Evolutionary conservation across 164 flowering plant species (phyloP), one percentile per base, ranked within the genome.

Genomic region (Brasenia schreberi): DNA sequence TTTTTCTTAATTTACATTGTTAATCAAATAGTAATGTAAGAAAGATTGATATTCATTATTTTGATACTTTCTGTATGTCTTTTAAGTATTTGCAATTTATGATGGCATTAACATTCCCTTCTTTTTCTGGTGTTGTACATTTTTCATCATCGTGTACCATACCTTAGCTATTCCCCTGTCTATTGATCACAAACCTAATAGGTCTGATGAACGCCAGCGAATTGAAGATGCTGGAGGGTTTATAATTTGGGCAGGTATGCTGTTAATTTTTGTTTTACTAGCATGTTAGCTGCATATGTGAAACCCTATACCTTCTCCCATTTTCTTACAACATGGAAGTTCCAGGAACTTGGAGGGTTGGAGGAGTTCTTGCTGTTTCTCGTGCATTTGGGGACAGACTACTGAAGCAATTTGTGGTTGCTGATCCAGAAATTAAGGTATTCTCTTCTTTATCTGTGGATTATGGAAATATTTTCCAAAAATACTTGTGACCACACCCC

Each of bases 381-480:
- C 97, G 97, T 80, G 94, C 97, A 73, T 90, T 90, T 77, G 97
- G 97, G 1, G 89, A 90, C 73, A 84, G 76, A 70, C 69, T 82
- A 65, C 84, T 90, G 18, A 88, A 87, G 73, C 90, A 73, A 66
- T 90, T 63, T 82, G 92, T 90, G 65, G 85, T 86, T 65, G 87
- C 97, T 64, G 97, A 88, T 66, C 97, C 97, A 59, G 97, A 90
- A 72, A 85, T 90, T 76, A 87, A 87, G 90, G 97, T 90, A 71
- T 49, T 49, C 39, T 33, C 39, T 33, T 33, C 39, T 33, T 33
- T 33, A 33, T 33, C 39, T 33, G 39, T 33, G 39, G 39, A 33
- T 33, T 33, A 33, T 33, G 39, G 39, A 33, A 33, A 33, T 33
- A 33, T 33, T 33, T 33, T 33, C 39, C 39, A 33, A 33, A 33